phyloP scores from a whole-genome alignment of 2,329 filamentous ascomycete genomes.

The Blumeria graminis region DNA sequence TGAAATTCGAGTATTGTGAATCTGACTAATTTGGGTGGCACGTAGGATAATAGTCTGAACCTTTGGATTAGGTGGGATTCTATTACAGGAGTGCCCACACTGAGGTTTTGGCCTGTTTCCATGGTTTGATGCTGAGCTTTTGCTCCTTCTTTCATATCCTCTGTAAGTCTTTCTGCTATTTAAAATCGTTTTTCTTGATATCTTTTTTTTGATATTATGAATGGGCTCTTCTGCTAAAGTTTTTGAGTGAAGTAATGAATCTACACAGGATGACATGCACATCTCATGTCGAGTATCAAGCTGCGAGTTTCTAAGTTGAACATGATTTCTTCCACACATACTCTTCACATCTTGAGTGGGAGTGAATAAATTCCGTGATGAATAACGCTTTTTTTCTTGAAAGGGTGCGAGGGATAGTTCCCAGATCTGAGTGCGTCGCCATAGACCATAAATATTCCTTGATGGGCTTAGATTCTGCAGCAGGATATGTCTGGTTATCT shows the following conservation, averaged over 20 bases:
- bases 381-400: background rate
- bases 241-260: background rate
- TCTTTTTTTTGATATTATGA: background rate
- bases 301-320: background rate
- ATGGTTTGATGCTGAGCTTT: background rate
- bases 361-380: background rate
- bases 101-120: background rate
- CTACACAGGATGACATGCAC: background rate
- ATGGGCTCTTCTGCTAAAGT: background rate
- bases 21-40: constrained; percentile 22
- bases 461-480: background rate
- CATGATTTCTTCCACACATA: background rate
- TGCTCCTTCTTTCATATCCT: background rate
- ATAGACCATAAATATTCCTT: no score
- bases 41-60: background rate
- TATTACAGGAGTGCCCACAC: background rate
- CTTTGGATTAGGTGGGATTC: no score
- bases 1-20: constrained; percentile 30
- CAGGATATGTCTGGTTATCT: background rate
- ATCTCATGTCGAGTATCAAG: background rate
- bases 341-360: background rate
- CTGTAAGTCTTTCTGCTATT: background rate
- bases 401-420: background rate
- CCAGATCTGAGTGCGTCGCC: background rate
- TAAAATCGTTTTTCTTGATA: background rate